Conservation (phyloP, 2,329 filamentous ascomycete species). For the Dothideomycetes sp. region DNA sequence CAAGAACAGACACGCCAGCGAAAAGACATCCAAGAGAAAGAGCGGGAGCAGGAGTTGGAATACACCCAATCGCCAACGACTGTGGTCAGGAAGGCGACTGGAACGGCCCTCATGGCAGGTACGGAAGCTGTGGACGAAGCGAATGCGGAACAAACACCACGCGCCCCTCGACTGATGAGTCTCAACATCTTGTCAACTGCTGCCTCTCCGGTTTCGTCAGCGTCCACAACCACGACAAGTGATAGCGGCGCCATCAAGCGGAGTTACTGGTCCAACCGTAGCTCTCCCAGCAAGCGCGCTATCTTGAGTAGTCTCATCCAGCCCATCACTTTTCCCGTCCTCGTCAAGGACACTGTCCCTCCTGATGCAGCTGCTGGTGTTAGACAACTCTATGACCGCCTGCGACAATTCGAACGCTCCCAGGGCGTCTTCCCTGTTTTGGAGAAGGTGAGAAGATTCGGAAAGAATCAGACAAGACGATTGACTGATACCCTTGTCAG, state of each 20-base stretch:
- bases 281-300: constrained; percentile 7
- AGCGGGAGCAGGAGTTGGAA: constrained; percentile 5
- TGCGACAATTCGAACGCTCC: constrained; percentile 7
- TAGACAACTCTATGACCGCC: constrained; percentile 6
- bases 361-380: constrained; percentile 6
- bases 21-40: constrained; percentile 5
- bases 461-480: constrained; percentile 2
- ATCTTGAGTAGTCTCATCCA: constrained; percentile 5
- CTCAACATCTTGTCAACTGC: constrained; percentile 7
- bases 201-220: constrained; percentile 6
- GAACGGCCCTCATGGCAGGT: constrained; percentile 3
- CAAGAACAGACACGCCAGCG: constrained; percentile 5
- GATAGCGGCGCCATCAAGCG: constrained; percentile 6
- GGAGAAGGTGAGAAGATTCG: constrained; percentile 6
- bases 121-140: constrained; percentile 4
- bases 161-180: constrained; percentile 5
- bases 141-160: constrained; percentile 6
- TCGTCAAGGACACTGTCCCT: constrained; percentile 4
- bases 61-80: constrained; percentile 2
- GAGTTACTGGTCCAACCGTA: constrained; percentile 6
- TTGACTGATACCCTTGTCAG: constrained; percentile 4
- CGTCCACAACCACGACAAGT: constrained; percentile 7
- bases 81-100: constrained; percentile 1
- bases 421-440: constrained; percentile 5
- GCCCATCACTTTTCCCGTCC: constrained; percentile 5